Conservation (phyloP, 148 eudicot genomes). For the Rhododendron kiyosumense region DNA sequence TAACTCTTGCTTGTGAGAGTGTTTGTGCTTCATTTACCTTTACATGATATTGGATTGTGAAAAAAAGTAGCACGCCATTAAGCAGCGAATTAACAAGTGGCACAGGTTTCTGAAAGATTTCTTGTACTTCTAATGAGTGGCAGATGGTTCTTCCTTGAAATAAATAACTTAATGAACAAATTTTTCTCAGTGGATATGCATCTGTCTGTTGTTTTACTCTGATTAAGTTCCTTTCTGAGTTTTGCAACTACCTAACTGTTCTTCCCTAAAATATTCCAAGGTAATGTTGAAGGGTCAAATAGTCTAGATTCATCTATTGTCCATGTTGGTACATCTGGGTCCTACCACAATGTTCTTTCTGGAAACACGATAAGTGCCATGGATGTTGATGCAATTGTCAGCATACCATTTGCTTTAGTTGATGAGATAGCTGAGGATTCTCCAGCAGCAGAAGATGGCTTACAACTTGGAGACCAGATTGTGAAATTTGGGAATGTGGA, state of each 20-base stretch:
- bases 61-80: neutral
- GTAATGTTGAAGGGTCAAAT: conserved; percentile 19
- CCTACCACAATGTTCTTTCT: conserved; percentile 17
- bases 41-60: neutral
- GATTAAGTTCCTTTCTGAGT: neutral
- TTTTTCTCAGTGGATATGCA: neutral
- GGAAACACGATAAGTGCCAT: conserved; percentile 25
- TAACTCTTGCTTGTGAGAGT: neutral
- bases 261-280: neutral
- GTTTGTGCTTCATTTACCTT: neutral
- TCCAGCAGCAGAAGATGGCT: conserved; percentile 95
- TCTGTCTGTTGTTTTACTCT: neutral
- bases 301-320: conserved; percentile 14
- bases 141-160: neutral
- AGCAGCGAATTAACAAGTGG: neutral
- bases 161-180: neutral
- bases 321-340: conserved; percentile 21
- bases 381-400: conserved; percentile 42
- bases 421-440: conserved; percentile 91
- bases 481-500: conserved; percentile 79
- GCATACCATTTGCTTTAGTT: conserved; percentile 75
- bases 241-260: neutral
- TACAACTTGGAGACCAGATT: conserved; percentile 94
- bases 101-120: neutral
- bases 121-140: neutral